Percentiles rank a stretch among this genome's conserved stretches.
Conservation (phyloP, 2,329 filamentous ascomycete genomes). For the Sclerotinia minor region DNA sequence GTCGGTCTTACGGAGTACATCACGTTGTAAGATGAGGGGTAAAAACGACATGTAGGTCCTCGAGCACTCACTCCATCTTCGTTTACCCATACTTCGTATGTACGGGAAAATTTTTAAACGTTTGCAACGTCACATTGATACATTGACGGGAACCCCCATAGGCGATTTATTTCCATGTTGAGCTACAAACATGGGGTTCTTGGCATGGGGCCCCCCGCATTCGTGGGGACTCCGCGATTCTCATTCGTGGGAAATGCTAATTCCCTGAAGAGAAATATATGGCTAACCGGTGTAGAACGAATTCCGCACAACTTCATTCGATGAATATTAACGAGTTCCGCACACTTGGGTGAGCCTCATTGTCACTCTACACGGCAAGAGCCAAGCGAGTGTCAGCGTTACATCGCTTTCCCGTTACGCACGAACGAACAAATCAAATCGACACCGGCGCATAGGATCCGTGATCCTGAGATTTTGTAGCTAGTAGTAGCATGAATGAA, state of each 20-base stretch:
- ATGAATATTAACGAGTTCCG: no score
- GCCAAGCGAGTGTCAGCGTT: background rate
- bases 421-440: no score
- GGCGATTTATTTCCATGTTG: background rate
- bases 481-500: background rate
- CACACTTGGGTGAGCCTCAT: no score
- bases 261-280: background rate
- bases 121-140: background rate
- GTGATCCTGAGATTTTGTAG: background rate
- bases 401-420: background rate
- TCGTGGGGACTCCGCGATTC: conserved; percentile 18
- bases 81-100: background rate
- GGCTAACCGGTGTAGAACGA: no score
- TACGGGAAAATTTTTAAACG: background rate
- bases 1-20: background rate
- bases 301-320: background rate
- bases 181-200: background rate
- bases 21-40: background rate
- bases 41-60: background rate
- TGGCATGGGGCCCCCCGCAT: background rate
- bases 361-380: background rate
- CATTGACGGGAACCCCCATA: background rate
- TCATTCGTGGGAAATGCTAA: background rate
- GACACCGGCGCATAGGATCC: no score
- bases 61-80: background rate